Percentiles rank a stretch among this genome's conserved stretches.
These are phyloP conservation scores for Cystobasidiaceae sp. DNA, from an alignment of 1,284 basidiomycete species.

Conservation along the genomic window DNA sequence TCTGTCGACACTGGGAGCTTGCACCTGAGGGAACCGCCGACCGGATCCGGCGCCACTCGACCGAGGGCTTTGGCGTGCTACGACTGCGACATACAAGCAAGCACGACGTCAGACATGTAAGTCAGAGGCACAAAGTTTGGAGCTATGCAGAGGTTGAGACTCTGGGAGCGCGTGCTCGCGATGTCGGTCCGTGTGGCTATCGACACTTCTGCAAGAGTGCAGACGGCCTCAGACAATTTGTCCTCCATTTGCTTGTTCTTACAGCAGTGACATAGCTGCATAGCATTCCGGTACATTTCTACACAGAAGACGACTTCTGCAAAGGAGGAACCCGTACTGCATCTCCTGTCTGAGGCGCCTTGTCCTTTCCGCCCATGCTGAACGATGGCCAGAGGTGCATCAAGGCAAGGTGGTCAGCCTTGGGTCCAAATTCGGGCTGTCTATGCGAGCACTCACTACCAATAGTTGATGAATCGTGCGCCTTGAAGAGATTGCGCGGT, in stretches of 20 bases:
- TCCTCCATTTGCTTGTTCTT: neutral
- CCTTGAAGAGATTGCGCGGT: constrained; percentile 79
- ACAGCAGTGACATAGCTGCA: neutral
- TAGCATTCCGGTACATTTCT: neutral
- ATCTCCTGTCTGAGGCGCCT: constrained; percentile 3
- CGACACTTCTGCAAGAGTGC: too few relatives aligned
- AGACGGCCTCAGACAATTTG: too few relatives aligned
- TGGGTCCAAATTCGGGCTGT: neutral
- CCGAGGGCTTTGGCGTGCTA: too few relatives aligned
- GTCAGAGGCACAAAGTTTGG: too few relatives aligned
- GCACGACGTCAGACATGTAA: too few relatives aligned
- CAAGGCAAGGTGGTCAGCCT: neutral
- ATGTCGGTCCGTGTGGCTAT: too few relatives aligned
- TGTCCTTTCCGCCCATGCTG: constrained; percentile 18
- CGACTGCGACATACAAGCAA: too few relatives aligned
- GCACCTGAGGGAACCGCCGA: too few relatives aligned
- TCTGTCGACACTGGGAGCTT: too few relatives aligned
- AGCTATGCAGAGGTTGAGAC: too few relatives aligned
- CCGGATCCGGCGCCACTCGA: too few relatives aligned
- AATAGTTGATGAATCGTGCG: constrained; percentile 80
- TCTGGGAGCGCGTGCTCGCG: too few relatives aligned
- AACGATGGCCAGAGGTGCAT: neutral
- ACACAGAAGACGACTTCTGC: constrained; percentile 2
- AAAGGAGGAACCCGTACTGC: constrained; percentile 22
- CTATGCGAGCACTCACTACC: constrained; percentile 52